These are phyloP conservation scores for Pelagomonas calceolata DNA, from an alignment of 108 stramenopile species.

Conservation along the genomic window DNA sequence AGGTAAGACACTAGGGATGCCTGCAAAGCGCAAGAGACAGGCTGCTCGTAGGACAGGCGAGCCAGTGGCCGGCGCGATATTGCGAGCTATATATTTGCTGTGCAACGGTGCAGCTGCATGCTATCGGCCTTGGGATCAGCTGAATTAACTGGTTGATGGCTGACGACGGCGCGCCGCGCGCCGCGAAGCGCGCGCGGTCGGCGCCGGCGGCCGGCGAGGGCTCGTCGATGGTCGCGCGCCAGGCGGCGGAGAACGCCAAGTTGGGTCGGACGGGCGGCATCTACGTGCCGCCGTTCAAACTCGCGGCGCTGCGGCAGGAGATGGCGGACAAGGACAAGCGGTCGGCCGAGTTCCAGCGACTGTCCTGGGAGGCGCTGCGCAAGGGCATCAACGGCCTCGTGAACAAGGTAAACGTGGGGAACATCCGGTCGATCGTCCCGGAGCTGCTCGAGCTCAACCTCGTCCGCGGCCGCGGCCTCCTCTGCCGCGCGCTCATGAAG, in stretches of 20 bases:
- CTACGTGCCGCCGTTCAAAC: not conserved
- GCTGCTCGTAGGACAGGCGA: too few species aligned
- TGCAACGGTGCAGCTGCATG: too few species aligned
- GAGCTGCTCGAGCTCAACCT: slow-evolving; percentile 84
- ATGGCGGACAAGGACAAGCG: not conserved
- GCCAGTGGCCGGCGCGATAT: too few species aligned
- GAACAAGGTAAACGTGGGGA: slow-evolving; percentile 79
- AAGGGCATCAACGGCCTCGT: slow-evolving; percentile 91
- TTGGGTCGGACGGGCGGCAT: not conserved
- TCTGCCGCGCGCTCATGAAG: slow-evolving; percentile 66
- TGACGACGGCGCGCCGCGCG: too few species aligned
- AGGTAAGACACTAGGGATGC: too few species aligned
- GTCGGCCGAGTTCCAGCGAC: slow-evolving; percentile 40
- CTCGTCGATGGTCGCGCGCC: too few species aligned
- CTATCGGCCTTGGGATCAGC: too few species aligned
- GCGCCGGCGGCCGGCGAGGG: too few species aligned
- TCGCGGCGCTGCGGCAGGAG: not conserved
- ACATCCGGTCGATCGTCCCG: slow-evolving; percentile 82
- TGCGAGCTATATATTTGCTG: too few species aligned
- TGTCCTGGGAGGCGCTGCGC: slow-evolving; percentile 74
- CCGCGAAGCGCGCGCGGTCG: too few species aligned
- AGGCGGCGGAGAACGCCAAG: not conserved
- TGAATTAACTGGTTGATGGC: too few species aligned
- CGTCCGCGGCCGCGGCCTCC: slow-evolving; percentile 78
- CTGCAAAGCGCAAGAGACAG: too few species aligned